These are phyloP conservation scores for Phytophthora palmivora DNA, from an alignment of 352 stramenopile genomes.

Conservation along the genomic window DNA sequence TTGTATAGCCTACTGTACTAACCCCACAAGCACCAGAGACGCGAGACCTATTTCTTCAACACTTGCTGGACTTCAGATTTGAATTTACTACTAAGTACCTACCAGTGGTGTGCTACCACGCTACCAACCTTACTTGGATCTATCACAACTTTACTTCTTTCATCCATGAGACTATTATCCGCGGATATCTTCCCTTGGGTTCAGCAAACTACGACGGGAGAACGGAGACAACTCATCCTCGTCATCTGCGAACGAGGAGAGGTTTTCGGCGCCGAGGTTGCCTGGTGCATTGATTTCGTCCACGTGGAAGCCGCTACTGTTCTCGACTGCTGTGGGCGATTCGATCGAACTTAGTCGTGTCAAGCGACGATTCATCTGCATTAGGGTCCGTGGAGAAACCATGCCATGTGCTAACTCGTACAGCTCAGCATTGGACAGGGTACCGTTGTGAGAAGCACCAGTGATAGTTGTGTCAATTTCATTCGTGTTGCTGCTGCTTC, in stretches of 20 bases:
- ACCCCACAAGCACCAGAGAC: conserved; percentile 15
- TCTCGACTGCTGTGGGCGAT: conserved; percentile 58
- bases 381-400: conserved; percentile 72
- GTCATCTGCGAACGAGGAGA: conserved; percentile 37
- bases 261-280: conserved; percentile 38
- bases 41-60: conserved; percentile 23
- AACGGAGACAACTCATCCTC: conserved; percentile 47
- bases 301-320: conserved; percentile 39
- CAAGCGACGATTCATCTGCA: conserved; percentile 72
- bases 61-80: conserved; percentile 12
- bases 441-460: conserved; percentile 29
- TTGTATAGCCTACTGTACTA: background rate
- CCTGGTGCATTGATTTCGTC: conserved; percentile 56
- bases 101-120: no score
- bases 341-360: conserved; percentile 78
- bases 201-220: conserved; percentile 46
- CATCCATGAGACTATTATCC: conserved; percentile 23
- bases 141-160: background rate
- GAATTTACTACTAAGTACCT: conserved; percentile 6
- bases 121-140: conserved; percentile 17
- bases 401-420: conserved; percentile 85
- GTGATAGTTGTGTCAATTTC: conserved; percentile 18
- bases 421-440: conserved; percentile 74
- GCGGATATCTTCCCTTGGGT: conserved; percentile 52
- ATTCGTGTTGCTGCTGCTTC: conserved; percentile 16